Percentiles rank a stretch among this genome's conserved stretches.
phyloP scores from a whole-genome alignment of 441 rosid species.

The Pelargonium myrrhifolium region DNA sequence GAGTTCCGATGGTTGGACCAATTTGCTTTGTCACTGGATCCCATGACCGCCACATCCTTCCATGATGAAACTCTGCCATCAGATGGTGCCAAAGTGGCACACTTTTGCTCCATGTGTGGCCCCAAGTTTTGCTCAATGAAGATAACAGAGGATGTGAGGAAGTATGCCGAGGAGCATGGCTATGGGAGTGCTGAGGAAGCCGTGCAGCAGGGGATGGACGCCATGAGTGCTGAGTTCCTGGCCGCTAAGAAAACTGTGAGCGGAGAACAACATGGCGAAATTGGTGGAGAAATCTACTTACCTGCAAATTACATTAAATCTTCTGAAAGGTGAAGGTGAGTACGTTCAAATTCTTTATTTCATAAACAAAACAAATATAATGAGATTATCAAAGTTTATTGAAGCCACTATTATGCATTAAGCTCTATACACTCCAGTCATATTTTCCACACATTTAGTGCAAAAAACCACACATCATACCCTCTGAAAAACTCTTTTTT shows the following conservation, averaged over 20 bases:
- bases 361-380: background rate
- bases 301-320: constrained; percentile 53
- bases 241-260: constrained; percentile 83
- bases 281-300: constrained; percentile 91
- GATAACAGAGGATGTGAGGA: constrained; percentile 96
- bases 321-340: constrained; percentile 43
- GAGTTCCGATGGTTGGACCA: constrained; percentile 99
- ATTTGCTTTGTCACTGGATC: constrained; percentile 91
- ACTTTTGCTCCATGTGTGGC: constrained; percentile 97
- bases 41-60: constrained; percentile 95
- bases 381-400: no score
- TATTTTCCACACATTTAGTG: no score
- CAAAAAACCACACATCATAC: no score
- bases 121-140: constrained; percentile 98
- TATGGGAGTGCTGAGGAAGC: constrained; percentile 94
- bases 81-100: constrained; percentile 97
- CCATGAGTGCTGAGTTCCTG: constrained; percentile 87
- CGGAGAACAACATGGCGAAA: constrained; percentile 94
- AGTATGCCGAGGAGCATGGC: constrained; percentile 94
- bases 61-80: constrained; percentile 95
- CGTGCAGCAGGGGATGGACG: constrained; percentile 72
- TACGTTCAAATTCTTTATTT: background rate
- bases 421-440: no score
- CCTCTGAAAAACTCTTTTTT: no score
- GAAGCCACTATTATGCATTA: no score